A percentile compares a stretch with the other conserved stretches of the same genome.
These are phyloP conservation scores for Wickerhamia fluorescens DNA, from an alignment of 805 yeast species.

Conservation along the genomic window DNA sequence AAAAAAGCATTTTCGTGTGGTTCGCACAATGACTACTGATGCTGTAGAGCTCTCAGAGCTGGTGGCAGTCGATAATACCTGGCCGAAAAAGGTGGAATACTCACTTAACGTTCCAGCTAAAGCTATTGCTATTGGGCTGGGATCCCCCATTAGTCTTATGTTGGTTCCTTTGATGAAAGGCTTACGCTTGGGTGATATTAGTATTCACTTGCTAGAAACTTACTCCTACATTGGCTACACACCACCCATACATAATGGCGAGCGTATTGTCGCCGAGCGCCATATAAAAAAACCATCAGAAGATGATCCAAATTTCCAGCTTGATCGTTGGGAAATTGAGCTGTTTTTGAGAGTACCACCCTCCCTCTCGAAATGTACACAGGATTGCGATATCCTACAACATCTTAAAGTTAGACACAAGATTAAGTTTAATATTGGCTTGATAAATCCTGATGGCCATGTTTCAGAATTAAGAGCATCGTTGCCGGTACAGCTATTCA, in stretches of 20 bases:
- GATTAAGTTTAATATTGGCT: slow-evolving; percentile 69
- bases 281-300: slow-evolving; percentile 35
- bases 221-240: slow-evolving; percentile 52
- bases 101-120: slow-evolving; percentile 78
- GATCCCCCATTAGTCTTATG: slow-evolving; percentile 59
- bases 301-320: slow-evolving; percentile 38
- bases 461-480: slow-evolving; percentile 88
- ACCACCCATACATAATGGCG: slow-evolving; percentile 55
- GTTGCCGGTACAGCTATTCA: slow-evolving; percentile 69
- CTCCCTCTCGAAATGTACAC: slow-evolving; percentile 69
- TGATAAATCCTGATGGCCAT: slow-evolving; percentile 87
- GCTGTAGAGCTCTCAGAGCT: slow-evolving; percentile 85
- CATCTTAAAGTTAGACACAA: slow-evolving; percentile 84
- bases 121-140: slow-evolving; percentile 86
- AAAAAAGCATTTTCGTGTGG: slow-evolving; percentile 68
- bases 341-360: slow-evolving; percentile 61
- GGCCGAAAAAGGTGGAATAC: slow-evolving; percentile 94
- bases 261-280: slow-evolving; percentile 50
- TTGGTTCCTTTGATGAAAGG: slow-evolving; percentile 81
- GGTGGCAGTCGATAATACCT: slow-evolving; percentile 86
- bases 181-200: slow-evolving; percentile 65
- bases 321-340: slow-evolving; percentile 66
- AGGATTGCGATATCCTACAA: slow-evolving; percentile 70
- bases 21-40: slow-evolving; percentile 84
- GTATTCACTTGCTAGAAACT: slow-evolving; percentile 60